Evolutionary conservation across 2,329 filamentous ascomycete genomes (phyloP), one percentile per base, ranked within the genome.

Genomic region (Trichophyton benhamiae): DNA sequence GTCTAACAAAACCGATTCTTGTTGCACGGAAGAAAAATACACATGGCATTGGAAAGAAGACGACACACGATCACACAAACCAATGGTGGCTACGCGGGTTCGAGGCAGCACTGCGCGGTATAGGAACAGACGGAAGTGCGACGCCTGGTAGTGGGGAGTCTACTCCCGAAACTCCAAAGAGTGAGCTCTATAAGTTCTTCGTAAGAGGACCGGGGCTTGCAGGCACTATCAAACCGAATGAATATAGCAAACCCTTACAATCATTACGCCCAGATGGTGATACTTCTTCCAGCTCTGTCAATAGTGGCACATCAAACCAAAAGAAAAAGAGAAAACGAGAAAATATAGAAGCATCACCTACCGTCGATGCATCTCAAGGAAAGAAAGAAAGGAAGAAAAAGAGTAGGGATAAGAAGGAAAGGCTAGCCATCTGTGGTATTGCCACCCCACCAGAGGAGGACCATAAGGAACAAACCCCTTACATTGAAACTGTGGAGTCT

Each of bases 41-140:
- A 82, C 80, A 88, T 60, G 92, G 92, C 25, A 79, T 97, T 3
- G 92, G 92, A 60, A 85, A 88, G 71, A 90, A 89, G 72, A 83
- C 83, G 66, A 81, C 82, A 61, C 74, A 78, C 61, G 79, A 79
- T 30, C 79, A 82, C 36, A 80, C 81, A 62, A 92, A 96, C 71
- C 91, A 96, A 72, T 99, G 94, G 94, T 99, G 94, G 94, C 81
- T 96, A 75, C 87, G 89, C 62, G 94, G 94, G 9, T 96, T 96
- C 67, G 92, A 97, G 74, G 86, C 91, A 72, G 91, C 91, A 61
- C 78, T 96, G 66, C 88, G 94, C 73, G 88, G 87, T 3, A 80
- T 96, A 60, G 80, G 80, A 0, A 74, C 76, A 3, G 87, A 88
- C 70, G 84, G 82, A 1, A 82, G 66, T 80, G 83, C 60, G 76